Conservation (phyloP, 2,329 filamentous ascomycete genomes). For the Trichophyton verrucosum region DNA sequence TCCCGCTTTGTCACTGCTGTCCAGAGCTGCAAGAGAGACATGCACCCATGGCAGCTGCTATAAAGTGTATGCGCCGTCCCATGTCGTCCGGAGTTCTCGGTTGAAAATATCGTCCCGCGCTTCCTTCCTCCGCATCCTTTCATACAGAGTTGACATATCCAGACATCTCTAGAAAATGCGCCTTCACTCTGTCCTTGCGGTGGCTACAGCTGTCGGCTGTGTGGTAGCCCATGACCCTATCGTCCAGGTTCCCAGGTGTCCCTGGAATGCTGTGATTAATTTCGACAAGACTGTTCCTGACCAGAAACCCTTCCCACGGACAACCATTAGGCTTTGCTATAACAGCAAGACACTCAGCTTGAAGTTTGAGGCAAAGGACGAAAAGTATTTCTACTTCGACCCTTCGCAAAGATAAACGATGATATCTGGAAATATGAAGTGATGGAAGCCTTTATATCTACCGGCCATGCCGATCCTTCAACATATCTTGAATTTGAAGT, state of each 20-base stretch:
- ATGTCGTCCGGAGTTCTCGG: background rate
- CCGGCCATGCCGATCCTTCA: slow-evolving; percentile 36
- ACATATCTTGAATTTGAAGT: slow-evolving; percentile 43
- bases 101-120: background rate
- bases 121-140: background rate
- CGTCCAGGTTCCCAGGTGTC: slow-evolving; percentile 10
- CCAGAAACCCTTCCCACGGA: slow-evolving; percentile 31
- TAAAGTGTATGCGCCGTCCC: background rate
- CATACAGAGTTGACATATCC: background rate
- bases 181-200: slow-evolving; percentile 7
- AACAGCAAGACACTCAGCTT: slow-evolving; percentile 30
- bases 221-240: background rate
- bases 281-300: slow-evolving; percentile 34
- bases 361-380: slow-evolving; percentile 36
- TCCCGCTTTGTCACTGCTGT: background rate
- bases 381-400: slow-evolving; percentile 39
- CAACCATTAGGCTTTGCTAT: slow-evolving; percentile 39
- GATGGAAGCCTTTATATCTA: slow-evolving; percentile 40
- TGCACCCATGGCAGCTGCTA: background rate
- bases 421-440: slow-evolving; percentile 41
- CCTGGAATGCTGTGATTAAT: slow-evolving; percentile 1
- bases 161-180: slow-evolving; percentile 7
- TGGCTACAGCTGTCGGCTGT: slow-evolving; percentile 4
- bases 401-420: slow-evolving; percentile 30
- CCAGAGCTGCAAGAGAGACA: background rate